Base-by-base conservation (phyloP, 225 moss, liverwort and hornwort species). In the Thuidium tamariscinum region DNA sequence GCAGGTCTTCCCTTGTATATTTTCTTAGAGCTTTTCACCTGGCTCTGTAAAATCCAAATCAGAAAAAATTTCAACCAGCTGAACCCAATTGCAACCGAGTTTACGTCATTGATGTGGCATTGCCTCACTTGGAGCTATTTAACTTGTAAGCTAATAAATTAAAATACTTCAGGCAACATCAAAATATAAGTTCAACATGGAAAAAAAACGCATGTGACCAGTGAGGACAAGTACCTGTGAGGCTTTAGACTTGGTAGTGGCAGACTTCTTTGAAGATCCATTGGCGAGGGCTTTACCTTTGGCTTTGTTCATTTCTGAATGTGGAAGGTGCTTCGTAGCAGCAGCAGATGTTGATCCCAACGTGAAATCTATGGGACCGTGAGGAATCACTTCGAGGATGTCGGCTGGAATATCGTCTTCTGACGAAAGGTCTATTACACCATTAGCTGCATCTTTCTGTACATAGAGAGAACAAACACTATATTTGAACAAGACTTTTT, bases 211-310 rank as follows among this genome's bases (percentile, higher is more conserved):
- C 23, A 65, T 16, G 62, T 63, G 54, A 68, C 34, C 56, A 72
- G 57, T 57, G 76, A 77, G 65, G 55, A 57, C 74, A 77, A 63
- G 64, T 88, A 91, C 93, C 91, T 85, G 83, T 19, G 85, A 42
- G 69, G 83, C 74, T 72, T 64, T 76, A 81, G 87, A 85, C 61
- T 89, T 87, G 75, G 74, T 59, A 30, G 61, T 56, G 63, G 57
- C 79, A 54, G 86, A 59, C 79, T 92, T 89, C 74, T 69, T 88
- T 39, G 80, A 29, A 74, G 85, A 79, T 80, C 86, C 90, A 83
- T 88, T 91, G 61, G 89, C 86, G 51, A 85, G 90, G 87, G 85
- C 89, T 90, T 93, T 91, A 48, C 93, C 93, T 85, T 90, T 90
- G 34, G 11, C 41, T 70, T 83, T 79, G 22, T 10, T 57, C 49